phyloP scores from a whole-genome alignment of 1,139 yeast genomes.

The Yamadazyma sp. region DNA sequence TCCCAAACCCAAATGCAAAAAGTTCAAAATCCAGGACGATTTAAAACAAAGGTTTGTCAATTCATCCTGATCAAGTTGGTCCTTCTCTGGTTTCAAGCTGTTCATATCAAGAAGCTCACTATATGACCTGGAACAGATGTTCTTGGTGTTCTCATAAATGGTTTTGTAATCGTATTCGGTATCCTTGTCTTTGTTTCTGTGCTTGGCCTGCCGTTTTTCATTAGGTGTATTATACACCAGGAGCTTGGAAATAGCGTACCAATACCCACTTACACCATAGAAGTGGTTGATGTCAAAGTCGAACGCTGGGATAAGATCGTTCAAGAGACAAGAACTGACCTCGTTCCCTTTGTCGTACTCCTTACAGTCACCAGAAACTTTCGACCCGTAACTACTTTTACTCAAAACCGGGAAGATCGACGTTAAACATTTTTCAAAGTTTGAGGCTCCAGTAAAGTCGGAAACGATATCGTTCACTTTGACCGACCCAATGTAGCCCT shows the following conservation, averaged over 20 bases:
- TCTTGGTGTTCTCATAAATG: slow-evolving; percentile 45
- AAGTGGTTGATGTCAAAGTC: slow-evolving; percentile 69
- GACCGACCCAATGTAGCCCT: slow-evolving; percentile 31
- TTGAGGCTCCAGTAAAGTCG: slow-evolving; percentile 58
- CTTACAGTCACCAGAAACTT: slow-evolving; percentile 25
- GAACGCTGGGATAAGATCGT: slow-evolving; percentile 61
- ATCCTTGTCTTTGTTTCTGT: slow-evolving; percentile 8
- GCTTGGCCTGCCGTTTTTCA: background rate
- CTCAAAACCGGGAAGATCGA: slow-evolving; percentile 54
- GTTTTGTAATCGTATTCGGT: slow-evolving; percentile 34
- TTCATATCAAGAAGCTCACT: slow-evolving; percentile 43
- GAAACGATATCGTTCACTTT: slow-evolving; percentile 25
- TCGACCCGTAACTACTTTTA: slow-evolving; percentile 29
- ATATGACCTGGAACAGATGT: slow-evolving; percentile 45
- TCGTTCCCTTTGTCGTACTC: slow-evolving; percentile 28
- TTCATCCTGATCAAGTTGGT: slow-evolving; percentile 37
- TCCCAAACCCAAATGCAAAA: slow-evolving; percentile 72
- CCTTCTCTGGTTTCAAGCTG: slow-evolving; percentile 24
- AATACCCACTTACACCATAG: slow-evolving; percentile 80
- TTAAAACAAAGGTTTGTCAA: slow-evolving; percentile 60
- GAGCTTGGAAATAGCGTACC: slow-evolving; percentile 65
- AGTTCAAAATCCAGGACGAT: slow-evolving; percentile 69
- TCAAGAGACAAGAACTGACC: slow-evolving; percentile 51
- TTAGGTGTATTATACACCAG: slow-evolving; percentile 25
- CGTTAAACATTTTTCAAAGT: slow-evolving; percentile 54